Evolutionary conservation across 2,329 filamentous ascomycete genomes (phyloP), one percentile per base, ranked within the genome.

Genomic region (Alternaria brassicicola): DNA sequence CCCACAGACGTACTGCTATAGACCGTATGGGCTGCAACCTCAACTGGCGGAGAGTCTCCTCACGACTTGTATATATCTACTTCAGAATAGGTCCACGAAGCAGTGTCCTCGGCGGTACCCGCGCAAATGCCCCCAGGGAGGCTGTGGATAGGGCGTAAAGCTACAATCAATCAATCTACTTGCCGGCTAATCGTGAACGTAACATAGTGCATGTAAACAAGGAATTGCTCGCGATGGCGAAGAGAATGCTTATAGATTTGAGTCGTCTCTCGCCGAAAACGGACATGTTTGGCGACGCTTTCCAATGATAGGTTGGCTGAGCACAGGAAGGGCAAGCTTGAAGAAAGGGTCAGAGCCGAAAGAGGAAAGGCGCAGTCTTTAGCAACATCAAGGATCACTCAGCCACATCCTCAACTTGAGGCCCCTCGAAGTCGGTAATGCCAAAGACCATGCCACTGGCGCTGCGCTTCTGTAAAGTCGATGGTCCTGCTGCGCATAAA

Each of bases 381-480:
- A 23, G 26, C 38, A 36, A 51, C 15, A 26, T 41, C 19, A 13
- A 51, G 48, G 25, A 51, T 47, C 30, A 47, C 43, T 47, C 43
- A 47, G 43, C 43, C 43, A 47, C 43, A 35, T 47, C 28, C 43
- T 19, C 43, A 47, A 30, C 30, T 47, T 25, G 17, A 47, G 30
- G 21, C 35, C 21, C 15, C 43, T 33, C 21, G 6, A 21, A 25
- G 21, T 19, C 19, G 43, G 17, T 26, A 33, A 31, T 46, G 28
- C 43, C 43, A 47, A 47, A 25, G 43, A 47, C 43, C 43, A 47
- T 33, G 43, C 28, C 43, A 47, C 31, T 21, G 43, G 43, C 30
- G 28, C 43, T 31, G 26, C 43, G 43, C 43, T 47, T 47, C 30
- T 47, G 13, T 30, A 35, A 46, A 28, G 13, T 47, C 43, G 28